Base-by-base conservation (phyloP, 2,329 filamentous ascomycete genomes). In the Cladophialophora carrionii region DNA sequence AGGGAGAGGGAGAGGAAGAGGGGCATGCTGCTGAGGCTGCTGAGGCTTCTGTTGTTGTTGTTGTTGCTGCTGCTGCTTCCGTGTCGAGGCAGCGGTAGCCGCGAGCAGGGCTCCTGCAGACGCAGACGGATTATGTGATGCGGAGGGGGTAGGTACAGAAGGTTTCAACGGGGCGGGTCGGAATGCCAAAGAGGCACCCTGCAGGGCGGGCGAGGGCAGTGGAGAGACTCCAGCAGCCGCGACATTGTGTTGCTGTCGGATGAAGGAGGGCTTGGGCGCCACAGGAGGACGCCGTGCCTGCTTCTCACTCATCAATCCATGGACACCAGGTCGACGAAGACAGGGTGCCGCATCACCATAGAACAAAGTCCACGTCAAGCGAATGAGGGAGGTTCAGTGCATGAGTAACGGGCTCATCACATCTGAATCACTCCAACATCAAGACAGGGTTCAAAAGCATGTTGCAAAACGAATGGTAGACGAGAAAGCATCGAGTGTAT, bases 261-360 rank as follows among this genome's bases (percentile, higher is more conserved):
- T 67, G 65, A 68, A 68, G 20, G 64, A 61, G 37, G 70, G 70
- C 64, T 72, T 72, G 14, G 69, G 68, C 64, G 70, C 69, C 67
- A 70, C 67, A 61, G 67, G 60, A 62, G 70, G 70, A 68, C 67
- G 69, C 70, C 69, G 63, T 63, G 68, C 57, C 61, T 67, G 64
- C 48, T 66, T 68, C 59, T 71, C 68, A 66, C 43, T 70, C 70
- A 72, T 72, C 58, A 67, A 72, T 70, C 66, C 68, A 71, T 70
- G 31, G 62, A 63, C 59, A 61, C 24, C 46, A 32, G 55, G 46
- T 57, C 55, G 54, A 54, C 29, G 26, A 48, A 61, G 22, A 55
- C 17, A 57, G 48, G 62, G 62, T 67, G 64, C 61, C 56, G 54
- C 52, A 57, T 62, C 64, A 69, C 67, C 62, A 29, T n/a, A 63